Percentiles rank a stretch among this genome's conserved stretches.
Conservation (phyloP, 768 basidiomycete species). For the Pleurotus eryngii region DNA sequence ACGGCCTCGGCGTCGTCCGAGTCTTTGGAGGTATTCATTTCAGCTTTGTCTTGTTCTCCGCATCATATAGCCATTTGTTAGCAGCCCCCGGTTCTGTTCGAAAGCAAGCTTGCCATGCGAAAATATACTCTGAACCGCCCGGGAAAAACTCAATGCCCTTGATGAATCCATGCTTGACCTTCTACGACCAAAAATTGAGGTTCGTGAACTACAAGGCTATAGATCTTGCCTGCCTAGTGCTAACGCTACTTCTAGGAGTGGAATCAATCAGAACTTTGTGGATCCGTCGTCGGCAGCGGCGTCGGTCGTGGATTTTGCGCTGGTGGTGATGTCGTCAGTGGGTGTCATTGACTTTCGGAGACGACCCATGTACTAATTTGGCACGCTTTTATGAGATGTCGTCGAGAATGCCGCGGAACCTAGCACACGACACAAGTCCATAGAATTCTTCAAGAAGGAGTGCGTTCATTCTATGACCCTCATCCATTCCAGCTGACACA, state of each 20-base stretch:
- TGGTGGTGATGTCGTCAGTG: constrained; percentile 91
- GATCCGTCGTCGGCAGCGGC: constrained; percentile 71
- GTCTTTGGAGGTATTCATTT: constrained; percentile 32
- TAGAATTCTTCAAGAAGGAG: constrained; percentile 91
- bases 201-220: constrained; percentile 19
- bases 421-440: constrained; percentile 55
- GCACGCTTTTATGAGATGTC: constrained; percentile 41
- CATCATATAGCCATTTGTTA: constrained; percentile 10
- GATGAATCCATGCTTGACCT: constrained; percentile 73
- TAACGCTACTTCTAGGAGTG: constrained; percentile 53
- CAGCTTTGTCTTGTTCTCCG: constrained; percentile 7
- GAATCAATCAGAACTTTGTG: constrained; percentile 66
- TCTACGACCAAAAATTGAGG: constrained; percentile 75
- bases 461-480: constrained; percentile 36
- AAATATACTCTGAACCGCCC: constrained; percentile 81
- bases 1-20: constrained; percentile 25
- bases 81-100: constrained; percentile 60
- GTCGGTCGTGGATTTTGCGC: constrained; percentile 82
- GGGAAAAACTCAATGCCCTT: constrained; percentile 78
- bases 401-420: constrained; percentile 47
- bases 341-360: constrained; percentile 28
- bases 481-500: constrained; percentile 1
- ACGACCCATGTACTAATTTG: background rate
- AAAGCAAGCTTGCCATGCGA: constrained; percentile 60
- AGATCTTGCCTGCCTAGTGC: constrained; percentile 12